Percentiles rank a stretch among this genome's conserved stretches.
These are phyloP conservation scores for Ceratocystis alfenasii DNA, from an alignment of 2,329 filamentous ascomycete species.

Conservation along the genomic window DNA sequence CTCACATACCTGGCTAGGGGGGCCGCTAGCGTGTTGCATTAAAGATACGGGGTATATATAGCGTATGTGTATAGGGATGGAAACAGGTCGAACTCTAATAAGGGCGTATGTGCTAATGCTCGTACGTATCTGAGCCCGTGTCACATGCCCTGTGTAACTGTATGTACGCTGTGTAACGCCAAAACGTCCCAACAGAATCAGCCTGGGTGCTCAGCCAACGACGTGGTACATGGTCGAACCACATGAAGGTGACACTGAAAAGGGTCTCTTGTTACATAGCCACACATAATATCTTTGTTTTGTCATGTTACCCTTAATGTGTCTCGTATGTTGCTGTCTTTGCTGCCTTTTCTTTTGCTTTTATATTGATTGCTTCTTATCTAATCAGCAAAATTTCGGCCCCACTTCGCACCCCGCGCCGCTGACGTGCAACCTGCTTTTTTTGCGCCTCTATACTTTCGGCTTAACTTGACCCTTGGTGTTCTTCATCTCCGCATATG, in stretches of 20 bases:
- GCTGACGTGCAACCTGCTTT: background rate
- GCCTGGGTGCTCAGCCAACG: too few species aligned
- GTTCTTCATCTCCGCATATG: background rate
- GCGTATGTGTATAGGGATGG: too few species aligned
- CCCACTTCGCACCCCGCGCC: conserved; percentile 6
- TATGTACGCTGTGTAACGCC: background rate
- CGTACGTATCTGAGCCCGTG: background rate
- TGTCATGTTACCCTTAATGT: background rate
- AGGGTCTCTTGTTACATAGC: too few species aligned
- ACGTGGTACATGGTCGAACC: too few species aligned
- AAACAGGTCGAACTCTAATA: background rate
- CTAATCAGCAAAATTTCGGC: conserved; percentile 11
- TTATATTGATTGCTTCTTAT: background rate
- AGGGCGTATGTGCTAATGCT: background rate
- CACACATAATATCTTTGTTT: background rate
- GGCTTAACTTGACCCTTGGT: background rate
- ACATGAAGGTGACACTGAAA: too few species aligned
- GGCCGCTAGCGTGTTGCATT: too few species aligned
- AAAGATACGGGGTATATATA: too few species aligned
- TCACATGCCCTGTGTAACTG: background rate
- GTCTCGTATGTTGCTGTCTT: background rate
- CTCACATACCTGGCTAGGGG: too few species aligned
- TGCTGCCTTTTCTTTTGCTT: background rate
- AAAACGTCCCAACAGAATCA: too few species aligned
- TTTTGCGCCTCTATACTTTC: background rate